phyloP scores from a whole-genome alignment of 169 alveolate species.

The Eimeria praecox region DNA sequence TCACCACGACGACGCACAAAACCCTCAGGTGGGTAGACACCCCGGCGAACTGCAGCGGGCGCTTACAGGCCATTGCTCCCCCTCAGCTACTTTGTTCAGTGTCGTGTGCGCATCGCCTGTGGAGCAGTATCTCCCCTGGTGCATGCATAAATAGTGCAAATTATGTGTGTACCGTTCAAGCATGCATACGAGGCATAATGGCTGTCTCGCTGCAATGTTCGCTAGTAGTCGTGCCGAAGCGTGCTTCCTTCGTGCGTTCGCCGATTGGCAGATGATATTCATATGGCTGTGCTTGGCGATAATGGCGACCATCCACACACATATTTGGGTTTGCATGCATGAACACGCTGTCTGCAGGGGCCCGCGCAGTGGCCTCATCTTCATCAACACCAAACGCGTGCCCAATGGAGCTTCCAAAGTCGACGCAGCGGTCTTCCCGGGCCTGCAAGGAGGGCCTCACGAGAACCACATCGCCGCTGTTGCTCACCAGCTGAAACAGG shows the following conservation, averaged over 20 bases:
- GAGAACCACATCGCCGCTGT: conserved; percentile 92
- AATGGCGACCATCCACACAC: too few species aligned
- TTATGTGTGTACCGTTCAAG: background rate
- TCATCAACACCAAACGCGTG: conserved; percentile 89
- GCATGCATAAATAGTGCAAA: too few species aligned
- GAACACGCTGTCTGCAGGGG: conserved; percentile 57
- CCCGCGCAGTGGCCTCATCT: conserved; percentile 79
- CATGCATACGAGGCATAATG: background rate
- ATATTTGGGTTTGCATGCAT: background rate
- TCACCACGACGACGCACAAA: conserved; percentile 98
- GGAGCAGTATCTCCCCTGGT: too few species aligned
- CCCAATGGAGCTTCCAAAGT: conserved; percentile 93
- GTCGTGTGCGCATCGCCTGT: too few species aligned
- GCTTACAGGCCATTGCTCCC: background rate
- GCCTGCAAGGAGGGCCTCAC: conserved; percentile 98
- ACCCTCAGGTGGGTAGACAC: conserved; percentile 60
- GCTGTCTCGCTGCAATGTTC: background rate
- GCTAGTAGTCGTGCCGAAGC: background rate
- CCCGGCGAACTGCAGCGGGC: background rate
- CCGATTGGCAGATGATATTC: background rate
- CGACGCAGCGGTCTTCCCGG: conserved; percentile 98
- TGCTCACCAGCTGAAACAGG: conserved; percentile 92
- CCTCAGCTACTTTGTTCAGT: background rate
- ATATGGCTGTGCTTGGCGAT: background rate
- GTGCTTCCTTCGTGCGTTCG: background rate